Evolutionary conservation across 2,329 filamentous ascomycete species (phyloP).

Genomic region (Sclerotinia nivalis): DNA sequence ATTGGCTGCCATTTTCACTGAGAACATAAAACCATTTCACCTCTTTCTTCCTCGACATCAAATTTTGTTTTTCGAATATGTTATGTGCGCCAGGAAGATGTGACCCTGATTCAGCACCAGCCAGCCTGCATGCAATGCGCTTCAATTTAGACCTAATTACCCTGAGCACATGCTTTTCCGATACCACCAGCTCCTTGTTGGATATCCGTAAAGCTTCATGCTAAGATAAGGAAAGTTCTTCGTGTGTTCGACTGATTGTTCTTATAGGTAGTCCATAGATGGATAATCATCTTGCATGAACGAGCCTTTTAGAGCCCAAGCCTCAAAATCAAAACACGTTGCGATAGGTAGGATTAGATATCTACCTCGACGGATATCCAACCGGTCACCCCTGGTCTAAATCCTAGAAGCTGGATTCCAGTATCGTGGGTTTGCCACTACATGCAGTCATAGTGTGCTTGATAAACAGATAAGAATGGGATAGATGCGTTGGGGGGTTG

Average conservation of each 20-base stretch:
- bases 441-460: neutral
- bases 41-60: neutral
- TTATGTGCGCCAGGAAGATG: neutral
- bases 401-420: neutral
- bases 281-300: neutral
- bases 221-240: neutral
- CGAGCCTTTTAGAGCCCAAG: neutral
- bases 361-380: neutral
- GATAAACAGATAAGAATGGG: neutral
- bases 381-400: neutral
- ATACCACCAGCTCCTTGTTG: neutral
- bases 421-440: neutral
- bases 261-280: neutral
- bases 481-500: neutral
- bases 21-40: neutral
- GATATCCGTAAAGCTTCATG: neutral
- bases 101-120: neutral
- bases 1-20: neutral
- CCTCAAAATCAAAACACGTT: neutral
- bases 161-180: too few relatives aligned
- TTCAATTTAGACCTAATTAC: neutral
- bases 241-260: neutral
- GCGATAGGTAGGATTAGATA: neutral
- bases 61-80: neutral
- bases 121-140: neutral